phyloP scores from a whole-genome alignment of 306 rosid genomes.

The Lablab purpureus region DNA sequence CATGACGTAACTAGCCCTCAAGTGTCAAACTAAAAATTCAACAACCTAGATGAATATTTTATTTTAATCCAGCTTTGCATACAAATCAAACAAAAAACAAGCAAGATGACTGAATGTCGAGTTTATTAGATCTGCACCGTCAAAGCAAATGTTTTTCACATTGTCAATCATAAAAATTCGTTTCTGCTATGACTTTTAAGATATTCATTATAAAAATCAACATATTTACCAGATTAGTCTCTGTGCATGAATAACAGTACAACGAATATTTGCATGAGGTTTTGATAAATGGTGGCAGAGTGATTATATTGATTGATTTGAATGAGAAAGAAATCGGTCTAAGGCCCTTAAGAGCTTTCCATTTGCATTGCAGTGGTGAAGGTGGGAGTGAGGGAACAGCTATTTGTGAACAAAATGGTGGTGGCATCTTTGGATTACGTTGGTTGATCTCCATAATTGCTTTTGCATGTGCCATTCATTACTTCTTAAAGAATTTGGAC shows the following conservation, averaged over 20 bases:
- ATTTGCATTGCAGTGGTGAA: conserved; percentile 54
- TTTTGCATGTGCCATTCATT: conserved; percentile 45
- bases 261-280: neutral
- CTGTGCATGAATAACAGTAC: no score
- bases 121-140: neutral
- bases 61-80: neutral
- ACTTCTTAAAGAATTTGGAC: conserved; percentile 43
- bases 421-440: conserved; percentile 37
- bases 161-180: neutral
- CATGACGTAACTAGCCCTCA: conserved; percentile 28
- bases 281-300: neutral
- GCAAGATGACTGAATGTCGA: conserved; percentile 10
- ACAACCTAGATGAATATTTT: conserved; percentile 1
- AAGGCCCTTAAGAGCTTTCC: neutral
- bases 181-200: neutral
- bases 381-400: conserved; percentile 23
- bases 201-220: neutral
- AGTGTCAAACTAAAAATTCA: neutral
- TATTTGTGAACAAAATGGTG: conserved; percentile 14
- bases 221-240: neutral
- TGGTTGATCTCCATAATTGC: conserved; percentile 55
- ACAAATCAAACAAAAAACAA: neutral
- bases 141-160: neutral
- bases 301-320: conserved; percentile 6
- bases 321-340: neutral